Conservation (phyloP, 2,329 filamentous ascomycete genomes). For the Nannizzia gypsea region DNA sequence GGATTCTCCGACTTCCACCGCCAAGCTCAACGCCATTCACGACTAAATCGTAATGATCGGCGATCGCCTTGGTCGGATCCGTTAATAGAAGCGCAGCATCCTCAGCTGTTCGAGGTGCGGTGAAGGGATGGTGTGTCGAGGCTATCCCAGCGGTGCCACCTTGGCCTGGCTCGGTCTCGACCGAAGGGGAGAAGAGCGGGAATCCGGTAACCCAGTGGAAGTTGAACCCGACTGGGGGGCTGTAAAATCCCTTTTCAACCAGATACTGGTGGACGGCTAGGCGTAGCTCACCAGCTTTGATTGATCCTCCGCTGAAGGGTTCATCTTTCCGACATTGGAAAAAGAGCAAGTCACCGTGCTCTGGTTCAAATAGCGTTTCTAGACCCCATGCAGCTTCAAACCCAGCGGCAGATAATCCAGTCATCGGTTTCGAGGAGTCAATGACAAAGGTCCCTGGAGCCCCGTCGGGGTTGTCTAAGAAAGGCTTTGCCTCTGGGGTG, state of each 20-base stretch:
- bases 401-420: conserved; percentile 66
- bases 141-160: conserved; percentile 68
- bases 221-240: conserved; percentile 42
- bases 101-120: conserved; percentile 58
- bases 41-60: conserved; percentile 91
- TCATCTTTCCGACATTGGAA: conserved; percentile 62
- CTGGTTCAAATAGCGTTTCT: conserved; percentile 42
- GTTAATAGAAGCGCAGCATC: conserved; percentile 65
- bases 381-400: conserved; percentile 54
- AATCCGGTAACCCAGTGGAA: conserved; percentile 86
- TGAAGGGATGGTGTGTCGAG: conserved; percentile 92
- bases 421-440: conserved; percentile 60
- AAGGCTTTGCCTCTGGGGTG: conserved; percentile 43
- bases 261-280: conserved; percentile 57
- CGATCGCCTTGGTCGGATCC: conserved; percentile 59
- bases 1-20: conserved; percentile 85
- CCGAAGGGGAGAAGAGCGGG: conserved; percentile 72
- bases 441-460: conserved; percentile 67
- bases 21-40: conserved; percentile 92
- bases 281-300: conserved; percentile 59
- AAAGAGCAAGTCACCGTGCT: conserved; percentile 67
- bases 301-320: conserved; percentile 61
- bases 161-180: conserved; percentile 60
- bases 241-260: conserved; percentile 49
- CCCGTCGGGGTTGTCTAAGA: conserved; percentile 61